A percentile compares a stretch with the other conserved stretches of the same genome.
Evolutionary conservation across 169 alveolate genomes (phyloP).

Genomic region (Eimeria maxima): DNA sequence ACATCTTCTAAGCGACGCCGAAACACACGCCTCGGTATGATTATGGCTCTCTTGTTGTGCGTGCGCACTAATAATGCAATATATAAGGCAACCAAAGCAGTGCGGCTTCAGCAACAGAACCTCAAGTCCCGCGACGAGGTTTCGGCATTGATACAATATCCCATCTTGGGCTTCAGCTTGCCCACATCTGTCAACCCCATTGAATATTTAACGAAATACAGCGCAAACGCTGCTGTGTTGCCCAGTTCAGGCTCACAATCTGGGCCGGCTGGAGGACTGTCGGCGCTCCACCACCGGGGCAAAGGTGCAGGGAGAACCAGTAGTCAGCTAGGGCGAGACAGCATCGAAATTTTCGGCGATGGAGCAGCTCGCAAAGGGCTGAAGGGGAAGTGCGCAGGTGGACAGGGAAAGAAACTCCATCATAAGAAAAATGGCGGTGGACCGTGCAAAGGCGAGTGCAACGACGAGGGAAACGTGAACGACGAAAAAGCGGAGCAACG

Average conservation of each 20-base stretch:
- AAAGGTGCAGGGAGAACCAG: not conserved
- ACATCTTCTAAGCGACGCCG: conserved; percentile 44
- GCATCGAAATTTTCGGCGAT: not conserved
- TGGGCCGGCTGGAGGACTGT: not conserved
- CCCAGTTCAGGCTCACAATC: not conserved
- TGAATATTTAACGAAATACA: conserved; percentile 33
- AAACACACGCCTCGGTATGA: not conserved
- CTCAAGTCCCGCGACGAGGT: conserved; percentile 53
- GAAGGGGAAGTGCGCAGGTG: not conserved
- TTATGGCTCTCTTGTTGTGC: no score
- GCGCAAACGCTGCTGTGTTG: not conserved
- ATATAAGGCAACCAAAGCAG: conserved; percentile 8
- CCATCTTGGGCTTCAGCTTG: conserved; percentile 47
- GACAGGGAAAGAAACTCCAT: not conserved
- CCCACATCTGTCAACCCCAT: conserved; percentile 34
- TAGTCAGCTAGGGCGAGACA: not conserved
- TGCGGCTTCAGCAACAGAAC: conserved; percentile 60
- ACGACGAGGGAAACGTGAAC: not conserved
- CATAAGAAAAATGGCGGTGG: not conserved
- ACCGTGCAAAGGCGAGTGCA: conserved; percentile 29
- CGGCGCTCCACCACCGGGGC: not conserved
- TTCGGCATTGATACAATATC: conserved; percentile 66
- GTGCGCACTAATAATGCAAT: not conserved
- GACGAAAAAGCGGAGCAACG: not conserved
- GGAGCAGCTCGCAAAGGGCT: not conserved